Evolutionary conservation across 2,329 filamentous ascomycete genomes (phyloP), one percentile per base, ranked within the genome.

Genomic region (Ceratocystis papillata): DNA sequence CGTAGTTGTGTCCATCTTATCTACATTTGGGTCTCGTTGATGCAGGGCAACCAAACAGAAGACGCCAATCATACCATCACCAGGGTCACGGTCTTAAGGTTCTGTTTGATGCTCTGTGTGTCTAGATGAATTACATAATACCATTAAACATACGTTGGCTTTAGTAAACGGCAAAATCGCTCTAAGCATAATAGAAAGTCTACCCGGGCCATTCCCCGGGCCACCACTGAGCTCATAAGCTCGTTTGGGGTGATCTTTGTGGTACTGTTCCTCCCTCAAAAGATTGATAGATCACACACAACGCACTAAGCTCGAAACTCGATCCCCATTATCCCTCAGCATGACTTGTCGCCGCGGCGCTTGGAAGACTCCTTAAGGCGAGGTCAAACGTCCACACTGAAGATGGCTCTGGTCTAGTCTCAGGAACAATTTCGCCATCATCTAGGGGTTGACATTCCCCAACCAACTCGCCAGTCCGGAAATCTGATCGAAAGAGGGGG

Each of bases 251-350:
- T 59, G 15, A 15, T 37, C 28, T 25, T 33, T 25, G 33, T 59
- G 55, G 55, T 59, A 59, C 55, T 59, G 55, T 59, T 59, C 33
- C 20, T 37, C 55, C 55, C 55, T 8, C 30, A 33, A 59, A 59
- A 59, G 25, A 59, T 59, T 7, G 10, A 17, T 8, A 59, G 12
- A 25, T 25, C 28, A 59, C 55, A 33, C 28, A 59, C 55, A 33
- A 37, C 12, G 22, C 48, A 33, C 7, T 41, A 41, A 10, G 37
- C 37, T 41, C 37, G 12, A 41, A n/a, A 7, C 12, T 22, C 28
- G 15, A 15, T 59, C 25, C 17, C 15, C 28, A 37, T 15, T 59
- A 33, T 15, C 55, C 55, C 55, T 8, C 17, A 3, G 28, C 55
- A 17, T 37, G 55, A 8, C 5, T 37, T 37, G 55, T 37, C 12